Conservation (phyloP, 768 basidiomycete species). For the Candolleomyces eurysporus region DNA sequence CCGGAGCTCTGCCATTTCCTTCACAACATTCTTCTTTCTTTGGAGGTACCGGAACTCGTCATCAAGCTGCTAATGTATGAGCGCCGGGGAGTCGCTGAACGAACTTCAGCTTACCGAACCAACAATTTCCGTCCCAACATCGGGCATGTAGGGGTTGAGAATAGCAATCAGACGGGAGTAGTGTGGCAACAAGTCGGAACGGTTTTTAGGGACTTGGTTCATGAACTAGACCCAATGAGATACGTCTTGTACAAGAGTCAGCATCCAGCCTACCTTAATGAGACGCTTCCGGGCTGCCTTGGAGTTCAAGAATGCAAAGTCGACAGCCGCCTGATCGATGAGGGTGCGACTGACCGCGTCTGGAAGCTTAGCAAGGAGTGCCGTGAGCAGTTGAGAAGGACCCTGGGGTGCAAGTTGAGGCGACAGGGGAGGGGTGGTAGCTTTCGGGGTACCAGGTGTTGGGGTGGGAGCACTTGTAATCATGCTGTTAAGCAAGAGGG, state of each 20-base stretch:
- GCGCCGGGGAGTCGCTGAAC: constrained; percentile 5
- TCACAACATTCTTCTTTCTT: constrained; percentile 88
- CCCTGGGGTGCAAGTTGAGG: constrained; percentile 82
- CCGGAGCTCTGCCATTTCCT: constrained; percentile 83
- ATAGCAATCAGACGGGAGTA: constrained; percentile 90
- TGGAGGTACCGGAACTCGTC: constrained; percentile 97
- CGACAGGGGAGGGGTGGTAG: constrained; percentile 54
- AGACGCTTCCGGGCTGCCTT: constrained; percentile 94
- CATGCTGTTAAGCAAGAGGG: constrained; percentile 16
- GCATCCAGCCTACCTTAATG: constrained; percentile 58
- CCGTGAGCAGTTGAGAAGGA: constrained; percentile 89
- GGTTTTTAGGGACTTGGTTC: constrained; percentile 78
- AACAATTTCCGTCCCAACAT: constrained; percentile 82
- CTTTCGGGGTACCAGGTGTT: constrained; percentile 66
- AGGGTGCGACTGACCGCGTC: constrained; percentile 89
- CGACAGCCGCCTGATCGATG: constrained; percentile 92
- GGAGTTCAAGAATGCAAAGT: constrained; percentile 95
- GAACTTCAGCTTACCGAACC: constrained; percentile 55
- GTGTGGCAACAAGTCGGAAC: constrained; percentile 89
- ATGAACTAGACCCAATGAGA: constrained; percentile 55
- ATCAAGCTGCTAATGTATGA: constrained; percentile 61
- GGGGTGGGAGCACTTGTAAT: constrained; percentile 51
- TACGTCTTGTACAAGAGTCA: background rate
- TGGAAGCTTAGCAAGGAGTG: constrained; percentile 84
- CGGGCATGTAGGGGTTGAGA: constrained; percentile 89